Evolutionary conservation across 2,329 filamentous ascomycete genomes (phyloP).

Genomic region (Fusarium fujikuroi): DNA sequence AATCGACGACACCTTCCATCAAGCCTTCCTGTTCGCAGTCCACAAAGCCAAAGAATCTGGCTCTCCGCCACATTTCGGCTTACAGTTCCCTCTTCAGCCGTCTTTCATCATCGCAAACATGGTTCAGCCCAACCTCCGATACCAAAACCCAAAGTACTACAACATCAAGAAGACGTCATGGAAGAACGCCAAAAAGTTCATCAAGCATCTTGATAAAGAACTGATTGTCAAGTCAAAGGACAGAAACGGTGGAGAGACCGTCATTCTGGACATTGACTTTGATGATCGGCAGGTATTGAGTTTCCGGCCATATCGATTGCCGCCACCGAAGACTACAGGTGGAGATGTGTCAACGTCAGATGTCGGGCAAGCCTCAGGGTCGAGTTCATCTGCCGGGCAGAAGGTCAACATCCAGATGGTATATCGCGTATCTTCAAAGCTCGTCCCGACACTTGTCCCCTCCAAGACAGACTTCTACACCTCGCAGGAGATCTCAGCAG

Average conservation of each 20-base stretch:
- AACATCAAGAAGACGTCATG: constrained; percentile 41
- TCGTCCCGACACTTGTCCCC: constrained; percentile 33
- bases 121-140: constrained; percentile 39
- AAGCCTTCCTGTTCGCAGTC: constrained; percentile 38
- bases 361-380: neutral
- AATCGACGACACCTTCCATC: constrained; percentile 28
- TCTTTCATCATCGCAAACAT: constrained; percentile 40
- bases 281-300: constrained; percentile 19
- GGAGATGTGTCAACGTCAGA: neutral
- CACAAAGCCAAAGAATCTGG: constrained; percentile 34
- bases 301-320: constrained; percentile 36
- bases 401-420: constrained; percentile 31
- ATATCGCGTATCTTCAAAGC: constrained; percentile 30
- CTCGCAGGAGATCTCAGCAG: constrained; percentile 29
- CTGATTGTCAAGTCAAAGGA: constrained; percentile 31
- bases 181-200: constrained; percentile 41
- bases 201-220: constrained; percentile 35
- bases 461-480: constrained; percentile 40
- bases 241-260: constrained; percentile 38
- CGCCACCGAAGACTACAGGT: constrained; percentile 7
- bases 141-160: constrained; percentile 30
- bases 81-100: constrained; percentile 37
- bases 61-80: constrained; percentile 20
- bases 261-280: constrained; percentile 39
- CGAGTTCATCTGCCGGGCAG: constrained; percentile 10